Evolutionary conservation across 768 basidiomycete species (phyloP).

Genomic region (Phylloporus arenicola): DNA sequence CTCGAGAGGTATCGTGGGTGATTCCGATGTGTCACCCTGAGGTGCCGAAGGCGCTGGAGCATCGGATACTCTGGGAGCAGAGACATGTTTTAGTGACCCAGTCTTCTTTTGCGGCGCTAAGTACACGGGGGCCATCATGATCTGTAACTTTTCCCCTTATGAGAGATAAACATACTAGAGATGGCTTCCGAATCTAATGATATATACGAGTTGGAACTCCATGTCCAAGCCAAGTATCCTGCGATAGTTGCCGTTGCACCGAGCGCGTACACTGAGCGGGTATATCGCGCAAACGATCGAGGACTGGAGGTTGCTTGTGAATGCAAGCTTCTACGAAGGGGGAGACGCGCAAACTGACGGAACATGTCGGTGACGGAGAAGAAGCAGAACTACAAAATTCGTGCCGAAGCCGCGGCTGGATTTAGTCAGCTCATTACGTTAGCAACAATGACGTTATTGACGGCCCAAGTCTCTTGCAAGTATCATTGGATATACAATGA

Average conservation of each 20-base stretch:
- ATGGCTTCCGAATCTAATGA: conserved; percentile 41
- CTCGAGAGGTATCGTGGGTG: neutral
- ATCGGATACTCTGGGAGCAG: conserved; percentile 14
- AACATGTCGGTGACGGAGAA: conserved; percentile 39
- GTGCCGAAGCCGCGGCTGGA: conserved; percentile 4
- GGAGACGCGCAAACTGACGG: conserved; percentile 46
- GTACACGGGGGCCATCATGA: neutral
- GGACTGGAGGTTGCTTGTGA: conserved; percentile 31
- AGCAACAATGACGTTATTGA: neutral
- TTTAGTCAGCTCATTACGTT: conserved; percentile 25
- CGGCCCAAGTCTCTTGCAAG: no score
- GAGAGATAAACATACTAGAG: conserved; percentile 20
- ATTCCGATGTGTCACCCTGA: conserved; percentile 17
- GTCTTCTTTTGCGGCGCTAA: conserved; percentile 18
- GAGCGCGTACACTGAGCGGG: conserved; percentile 30
- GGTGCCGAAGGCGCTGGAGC: conserved; percentile 12
- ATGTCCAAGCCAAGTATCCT: conserved; percentile 46
- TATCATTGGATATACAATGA: no score
- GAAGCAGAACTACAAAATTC: conserved; percentile 18
- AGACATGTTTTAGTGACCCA: neutral
- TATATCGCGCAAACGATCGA: conserved; percentile 22
- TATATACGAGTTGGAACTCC: conserved; percentile 39
- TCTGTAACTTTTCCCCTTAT: neutral
- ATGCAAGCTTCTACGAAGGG: conserved; percentile 50
- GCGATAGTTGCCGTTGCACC: conserved; percentile 43